A percentile compares a stretch with the other conserved stretches of the same genome.
These are phyloP conservation scores for Epicoccum sorghinum DNA, from an alignment of 2,329 filamentous ascomycete genomes.

Conservation along the genomic window DNA sequence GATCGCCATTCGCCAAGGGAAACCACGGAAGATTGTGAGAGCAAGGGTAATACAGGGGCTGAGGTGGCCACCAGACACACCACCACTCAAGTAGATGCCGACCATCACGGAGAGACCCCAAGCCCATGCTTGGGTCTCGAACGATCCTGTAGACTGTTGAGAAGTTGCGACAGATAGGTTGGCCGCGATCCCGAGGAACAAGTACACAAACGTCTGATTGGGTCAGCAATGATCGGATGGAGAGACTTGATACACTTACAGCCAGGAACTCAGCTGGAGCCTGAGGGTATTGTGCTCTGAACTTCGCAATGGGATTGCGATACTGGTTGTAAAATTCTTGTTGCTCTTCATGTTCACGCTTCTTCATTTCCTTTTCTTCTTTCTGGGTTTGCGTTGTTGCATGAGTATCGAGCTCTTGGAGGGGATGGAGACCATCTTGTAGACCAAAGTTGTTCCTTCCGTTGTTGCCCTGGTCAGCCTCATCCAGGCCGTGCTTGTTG, in stretches of 20 bases:
- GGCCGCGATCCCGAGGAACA: conserved; percentile 56
- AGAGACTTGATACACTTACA: conserved; percentile 34
- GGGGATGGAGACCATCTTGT: conserved; percentile 53
- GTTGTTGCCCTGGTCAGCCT: conserved; percentile 20
- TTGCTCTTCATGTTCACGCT: conserved; percentile 53
- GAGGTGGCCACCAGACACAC: conserved; percentile 57
- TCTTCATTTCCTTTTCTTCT: conserved; percentile 45
- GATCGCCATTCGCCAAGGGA: conserved; percentile 58
- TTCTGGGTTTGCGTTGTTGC: conserved; percentile 40
- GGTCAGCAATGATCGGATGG: conserved; percentile 30
- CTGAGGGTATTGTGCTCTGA: conserved; percentile 60
- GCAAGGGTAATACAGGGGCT: conserved; percentile 55
- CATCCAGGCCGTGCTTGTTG: conserved; percentile 30
- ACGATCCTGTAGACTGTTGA: conserved; percentile 47
- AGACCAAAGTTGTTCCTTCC: conserved; percentile 47
- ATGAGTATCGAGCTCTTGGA: conserved; percentile 31
- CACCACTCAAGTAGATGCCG: conserved; percentile 54
- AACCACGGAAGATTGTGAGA: conserved; percentile 63
- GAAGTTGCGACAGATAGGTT: conserved; percentile 57
- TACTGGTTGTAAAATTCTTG: conserved; percentile 56
- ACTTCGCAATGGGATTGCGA: conserved; percentile 58
- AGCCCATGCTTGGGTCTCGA: conserved; percentile 42
- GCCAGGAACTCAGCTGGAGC: conserved; percentile 61
- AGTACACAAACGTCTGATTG: conserved; percentile 33
- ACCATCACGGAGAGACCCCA: conserved; percentile 64